Evolutionary conservation across 148 eudicot genomes (phyloP).

Genomic region (Vaccinium macrocarpon): DNA sequence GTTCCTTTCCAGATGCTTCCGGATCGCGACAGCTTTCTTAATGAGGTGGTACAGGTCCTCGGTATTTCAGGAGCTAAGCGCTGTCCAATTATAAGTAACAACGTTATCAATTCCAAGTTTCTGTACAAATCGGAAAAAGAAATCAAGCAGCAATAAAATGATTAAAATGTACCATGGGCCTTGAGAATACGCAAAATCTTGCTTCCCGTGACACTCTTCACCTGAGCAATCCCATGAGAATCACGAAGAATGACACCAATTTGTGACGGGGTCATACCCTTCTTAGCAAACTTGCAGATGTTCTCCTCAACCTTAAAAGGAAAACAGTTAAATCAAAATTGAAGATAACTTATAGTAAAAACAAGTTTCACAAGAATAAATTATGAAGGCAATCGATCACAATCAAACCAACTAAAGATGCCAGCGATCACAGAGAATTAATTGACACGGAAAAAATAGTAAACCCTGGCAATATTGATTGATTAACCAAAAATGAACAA

Average conservation of each 20-base stretch:
- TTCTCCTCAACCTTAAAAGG: constrained; percentile 38
- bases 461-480: neutral
- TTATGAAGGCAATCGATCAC: neutral
- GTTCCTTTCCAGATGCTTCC: constrained; percentile 40
- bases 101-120: neutral
- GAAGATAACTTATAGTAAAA: neutral
- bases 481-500: neutral
- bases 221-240: constrained; percentile 36
- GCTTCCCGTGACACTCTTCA: constrained; percentile 29
- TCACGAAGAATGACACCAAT: constrained; percentile 36
- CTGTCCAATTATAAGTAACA: constrained; percentile 7
- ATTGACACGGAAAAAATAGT: neutral
- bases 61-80: constrained; percentile 37
- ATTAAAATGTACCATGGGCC: constrained; percentile 31
- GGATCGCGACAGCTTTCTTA: constrained; percentile 33
- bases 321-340: neutral
- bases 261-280: constrained; percentile 35
- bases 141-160: neutral
- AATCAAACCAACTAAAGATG: neutral
- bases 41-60: constrained; percentile 37
- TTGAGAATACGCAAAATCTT: constrained; percentile 39
- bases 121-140: neutral
- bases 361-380: neutral
- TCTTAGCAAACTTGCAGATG: constrained; percentile 37
- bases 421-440: neutral